These are phyloP conservation scores for Stramenopiles sp. DNA, from an alignment of 352 stramenopile genomes.

Conservation along the genomic window DNA sequence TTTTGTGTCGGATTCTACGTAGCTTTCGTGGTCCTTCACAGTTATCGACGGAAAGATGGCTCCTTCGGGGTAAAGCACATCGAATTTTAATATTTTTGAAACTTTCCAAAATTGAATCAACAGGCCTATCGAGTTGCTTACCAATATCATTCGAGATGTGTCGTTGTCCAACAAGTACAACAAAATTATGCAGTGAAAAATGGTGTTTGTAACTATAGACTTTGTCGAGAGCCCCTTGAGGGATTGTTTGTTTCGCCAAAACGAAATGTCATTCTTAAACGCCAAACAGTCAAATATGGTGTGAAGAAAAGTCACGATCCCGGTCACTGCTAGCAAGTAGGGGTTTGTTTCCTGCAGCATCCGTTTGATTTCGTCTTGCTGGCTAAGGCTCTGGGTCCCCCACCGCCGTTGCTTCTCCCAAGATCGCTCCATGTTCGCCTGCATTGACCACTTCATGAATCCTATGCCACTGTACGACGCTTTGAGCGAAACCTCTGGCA, in stretches of 20 bases:
- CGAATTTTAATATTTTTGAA: background rate
- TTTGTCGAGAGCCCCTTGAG: conserved; percentile 78
- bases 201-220: conserved; percentile 78
- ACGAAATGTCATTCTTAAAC: conserved; percentile 96
- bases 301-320: conserved; percentile 82
- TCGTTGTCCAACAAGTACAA: conserved; percentile 94
- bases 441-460: conserved; percentile 71
- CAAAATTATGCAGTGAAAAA: conserved; percentile 90
- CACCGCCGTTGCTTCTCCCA: conserved; percentile 71
- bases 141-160: conserved; percentile 81
- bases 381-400: conserved; percentile 58
- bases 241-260: conserved; percentile 93
- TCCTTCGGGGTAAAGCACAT: conserved; percentile 17
- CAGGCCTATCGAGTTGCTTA: conserved; percentile 49
- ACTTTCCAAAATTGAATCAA: background rate
- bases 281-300: conserved; percentile 95
- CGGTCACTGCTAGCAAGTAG: conserved; percentile 76
- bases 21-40: conserved; percentile 15
- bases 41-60: conserved; percentile 4
- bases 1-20: conserved; percentile 32
- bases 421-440: conserved; percentile 71
- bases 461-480: conserved; percentile 56
- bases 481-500: conserved; percentile 48
- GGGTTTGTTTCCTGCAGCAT: conserved; percentile 94
- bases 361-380: conserved; percentile 74